phyloP scores from a whole-genome alignment of 2,329 filamentous ascomycete genomes.

The Penicillium sp. region DNA sequence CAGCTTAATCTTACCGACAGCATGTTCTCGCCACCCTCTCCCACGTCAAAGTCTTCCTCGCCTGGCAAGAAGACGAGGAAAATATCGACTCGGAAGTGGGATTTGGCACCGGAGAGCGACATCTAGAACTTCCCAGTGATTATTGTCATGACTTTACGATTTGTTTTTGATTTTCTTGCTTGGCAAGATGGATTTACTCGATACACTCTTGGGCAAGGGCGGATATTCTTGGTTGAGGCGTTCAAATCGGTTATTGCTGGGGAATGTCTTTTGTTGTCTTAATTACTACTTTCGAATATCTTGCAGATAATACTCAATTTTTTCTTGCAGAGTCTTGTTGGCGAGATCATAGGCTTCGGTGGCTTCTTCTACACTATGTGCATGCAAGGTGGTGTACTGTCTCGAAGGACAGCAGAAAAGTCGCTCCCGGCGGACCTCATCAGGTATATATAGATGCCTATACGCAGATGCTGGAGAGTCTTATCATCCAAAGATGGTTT shows the following conservation, averaged over 20 bases:
- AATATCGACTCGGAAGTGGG: slow-evolving; percentile 53
- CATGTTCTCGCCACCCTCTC: slow-evolving; percentile 36
- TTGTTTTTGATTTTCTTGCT: slow-evolving; percentile 9
- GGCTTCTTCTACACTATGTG: background rate
- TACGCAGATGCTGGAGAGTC: background rate
- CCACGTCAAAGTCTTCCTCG: slow-evolving; percentile 25
- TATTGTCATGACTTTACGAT: slow-evolving; percentile 27
- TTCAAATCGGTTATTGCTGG: slow-evolving; percentile 16
- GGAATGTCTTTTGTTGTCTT: background rate
- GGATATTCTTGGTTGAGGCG: slow-evolving; percentile 23
- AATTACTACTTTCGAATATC: background rate
- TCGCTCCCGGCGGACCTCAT: too few species aligned
- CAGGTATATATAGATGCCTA: too few species aligned
- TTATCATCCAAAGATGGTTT: background rate
- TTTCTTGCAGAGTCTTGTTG: background rate
- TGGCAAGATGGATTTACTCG: slow-evolving; percentile 13
- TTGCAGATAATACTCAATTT: background rate
- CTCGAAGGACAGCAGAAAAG: too few species aligned
- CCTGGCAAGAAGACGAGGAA: slow-evolving; percentile 48
- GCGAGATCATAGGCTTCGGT: background rate
- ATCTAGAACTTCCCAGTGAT: slow-evolving; percentile 22
- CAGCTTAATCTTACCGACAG: slow-evolving; percentile 43
- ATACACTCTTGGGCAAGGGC: slow-evolving; percentile 20
- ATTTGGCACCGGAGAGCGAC: slow-evolving; percentile 50
- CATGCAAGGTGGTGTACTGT: background rate